These are phyloP conservation scores for Pythium brassicae DNA, from an alignment of 352 stramenopile genomes.

Conservation along the genomic window DNA sequence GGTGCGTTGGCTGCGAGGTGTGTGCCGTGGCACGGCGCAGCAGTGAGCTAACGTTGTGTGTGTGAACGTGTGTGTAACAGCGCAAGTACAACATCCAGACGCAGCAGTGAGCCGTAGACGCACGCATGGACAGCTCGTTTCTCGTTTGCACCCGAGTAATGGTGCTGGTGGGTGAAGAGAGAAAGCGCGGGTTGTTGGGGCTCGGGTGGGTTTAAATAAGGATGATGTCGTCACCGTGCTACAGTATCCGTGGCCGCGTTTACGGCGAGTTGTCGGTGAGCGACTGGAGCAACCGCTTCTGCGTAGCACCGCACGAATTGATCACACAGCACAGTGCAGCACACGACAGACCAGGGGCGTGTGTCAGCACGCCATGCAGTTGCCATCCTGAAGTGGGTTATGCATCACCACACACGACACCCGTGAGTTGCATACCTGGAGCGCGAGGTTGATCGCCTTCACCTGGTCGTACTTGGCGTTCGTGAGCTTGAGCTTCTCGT, in stretches of 20 bases:
- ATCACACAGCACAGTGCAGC: neutral
- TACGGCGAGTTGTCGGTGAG: constrained; percentile 30
- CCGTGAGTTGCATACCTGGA: constrained; percentile 47
- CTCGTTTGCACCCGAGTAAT: constrained; percentile 3
- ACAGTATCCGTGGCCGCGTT: neutral
- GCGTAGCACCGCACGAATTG: too few relatives aligned
- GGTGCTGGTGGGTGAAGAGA: too few relatives aligned
- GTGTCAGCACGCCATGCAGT: too few relatives aligned
- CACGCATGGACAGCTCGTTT: neutral
- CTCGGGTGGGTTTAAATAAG: neutral
- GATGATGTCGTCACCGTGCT: too few relatives aligned
- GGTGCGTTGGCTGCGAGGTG: constrained; percentile 21
- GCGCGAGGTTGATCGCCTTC: constrained; percentile 72
- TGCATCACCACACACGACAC: too few relatives aligned
- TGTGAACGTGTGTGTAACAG: constrained; percentile 18
- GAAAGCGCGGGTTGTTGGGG: neutral
- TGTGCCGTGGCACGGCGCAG: too few relatives aligned
- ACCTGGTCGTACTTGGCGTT: constrained; percentile 76
- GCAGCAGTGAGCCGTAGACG: constrained; percentile 44
- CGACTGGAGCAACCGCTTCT: constrained; percentile 56
- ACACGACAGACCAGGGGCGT: neutral
- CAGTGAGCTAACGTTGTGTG: neutral
- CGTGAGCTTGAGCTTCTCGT: constrained; percentile 66
- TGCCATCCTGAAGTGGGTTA: too few relatives aligned
- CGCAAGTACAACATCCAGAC: constrained; percentile 85